A percentile compares a stretch with the other conserved stretches of the same genome.
phyloP scores from a whole-genome alignment of 108 stramenopile species.

The Parietichytrium sp. region DNA sequence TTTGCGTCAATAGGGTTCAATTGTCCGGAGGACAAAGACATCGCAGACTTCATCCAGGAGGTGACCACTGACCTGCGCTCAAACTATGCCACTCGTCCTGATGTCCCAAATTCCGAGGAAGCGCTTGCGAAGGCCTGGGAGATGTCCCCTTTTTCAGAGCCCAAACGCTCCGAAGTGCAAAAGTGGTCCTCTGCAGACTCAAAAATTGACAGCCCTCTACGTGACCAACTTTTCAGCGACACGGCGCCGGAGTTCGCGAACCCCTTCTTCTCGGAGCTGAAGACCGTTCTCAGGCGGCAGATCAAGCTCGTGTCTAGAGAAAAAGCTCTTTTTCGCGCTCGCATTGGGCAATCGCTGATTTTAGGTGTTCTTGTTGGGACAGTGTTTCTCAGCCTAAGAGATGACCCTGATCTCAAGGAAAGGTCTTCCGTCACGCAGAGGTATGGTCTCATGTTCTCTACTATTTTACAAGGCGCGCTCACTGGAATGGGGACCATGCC shows the following conservation, averaged over 20 bases:
- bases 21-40: conserved; percentile 72
- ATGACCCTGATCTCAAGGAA: no score
- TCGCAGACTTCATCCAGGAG: conserved; percentile 69
- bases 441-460: not conserved
- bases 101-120: not conserved
- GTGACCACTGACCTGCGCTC: conserved; percentile 37
- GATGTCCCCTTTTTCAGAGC: not conserved
- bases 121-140: not conserved
- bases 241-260: conserved; percentile 52
- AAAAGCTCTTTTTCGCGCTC: not conserved
- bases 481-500: not conserved
- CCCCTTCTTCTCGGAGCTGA: not conserved
- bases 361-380: conserved; percentile 39
- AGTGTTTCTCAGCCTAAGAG: not conserved
- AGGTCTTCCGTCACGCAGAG: not conserved
- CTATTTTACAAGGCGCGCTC: conserved; percentile 3
- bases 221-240: not conserved
- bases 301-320: not conserved
- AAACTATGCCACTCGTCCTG: not conserved
- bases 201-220: not conserved
- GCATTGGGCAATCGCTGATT: not conserved
- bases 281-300: conserved; percentile 2
- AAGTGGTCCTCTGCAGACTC: not conserved
- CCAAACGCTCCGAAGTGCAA: not conserved
- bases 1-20: conserved; percentile 68